phyloP scores from a whole-genome alignment of 1,139 yeast species.

The Entelexis sorbosivorans region DNA sequence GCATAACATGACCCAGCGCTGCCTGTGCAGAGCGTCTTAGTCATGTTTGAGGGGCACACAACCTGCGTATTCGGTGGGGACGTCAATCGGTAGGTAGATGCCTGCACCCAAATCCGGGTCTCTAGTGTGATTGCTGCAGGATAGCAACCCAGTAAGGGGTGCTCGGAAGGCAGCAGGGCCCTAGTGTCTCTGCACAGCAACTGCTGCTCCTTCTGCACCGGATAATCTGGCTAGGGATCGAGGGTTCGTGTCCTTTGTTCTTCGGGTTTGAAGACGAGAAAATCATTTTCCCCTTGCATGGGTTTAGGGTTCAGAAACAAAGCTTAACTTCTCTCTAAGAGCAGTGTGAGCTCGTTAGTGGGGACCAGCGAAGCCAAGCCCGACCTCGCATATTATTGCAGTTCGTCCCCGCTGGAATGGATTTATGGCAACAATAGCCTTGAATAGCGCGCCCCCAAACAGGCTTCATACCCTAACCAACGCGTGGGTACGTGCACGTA shows the following conservation, averaged over 20 bases:
- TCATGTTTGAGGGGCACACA: slow-evolving; percentile 1
- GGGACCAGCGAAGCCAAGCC: no score
- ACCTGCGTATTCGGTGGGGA: background rate
- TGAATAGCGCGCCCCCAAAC: no score
- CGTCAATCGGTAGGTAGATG: background rate
- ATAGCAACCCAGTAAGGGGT: no score
- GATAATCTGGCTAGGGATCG: background rate
- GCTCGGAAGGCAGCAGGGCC: no score
- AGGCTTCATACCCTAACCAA: background rate
- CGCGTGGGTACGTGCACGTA: background rate
- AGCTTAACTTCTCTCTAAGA: background rate
- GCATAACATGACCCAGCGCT: background rate
- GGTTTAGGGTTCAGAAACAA: background rate
- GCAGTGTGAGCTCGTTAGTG: no score
- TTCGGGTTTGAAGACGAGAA: background rate
- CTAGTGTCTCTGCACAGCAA: background rate
- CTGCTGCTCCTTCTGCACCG: background rate
- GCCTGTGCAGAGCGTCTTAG: background rate
- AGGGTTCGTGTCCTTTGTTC: background rate
- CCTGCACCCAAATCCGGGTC: no score
- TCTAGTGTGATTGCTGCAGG: no score
- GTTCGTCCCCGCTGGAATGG: no score
- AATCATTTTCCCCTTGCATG: background rate
- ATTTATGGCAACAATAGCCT: no score
- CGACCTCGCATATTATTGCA: no score